These are phyloP conservation scores for Colletotrichum chlorophyti DNA, from an alignment of 2,329 filamentous ascomycete species.

Conservation along the genomic window DNA sequence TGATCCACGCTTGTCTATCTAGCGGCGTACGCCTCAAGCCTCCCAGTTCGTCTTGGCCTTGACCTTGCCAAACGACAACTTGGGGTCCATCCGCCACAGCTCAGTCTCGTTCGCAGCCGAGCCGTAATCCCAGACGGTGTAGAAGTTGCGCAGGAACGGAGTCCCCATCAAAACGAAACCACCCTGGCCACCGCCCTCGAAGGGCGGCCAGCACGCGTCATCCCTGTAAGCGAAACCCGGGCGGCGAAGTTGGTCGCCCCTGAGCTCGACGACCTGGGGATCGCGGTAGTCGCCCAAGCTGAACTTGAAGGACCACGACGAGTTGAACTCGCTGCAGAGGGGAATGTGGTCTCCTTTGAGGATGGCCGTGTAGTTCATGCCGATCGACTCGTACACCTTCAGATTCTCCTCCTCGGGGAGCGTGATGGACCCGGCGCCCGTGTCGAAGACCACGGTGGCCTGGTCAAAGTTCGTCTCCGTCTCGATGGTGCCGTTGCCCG, in stretches of 20 bases:
- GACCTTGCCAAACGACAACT: constrained; percentile 33
- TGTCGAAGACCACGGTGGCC: constrained; percentile 39
- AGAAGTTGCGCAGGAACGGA: constrained; percentile 38
- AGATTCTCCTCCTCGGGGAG: constrained; percentile 35
- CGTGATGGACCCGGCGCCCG: constrained; percentile 36
- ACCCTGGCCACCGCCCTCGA: constrained; percentile 31
- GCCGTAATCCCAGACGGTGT: constrained; percentile 42
- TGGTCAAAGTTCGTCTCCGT: constrained; percentile 4
- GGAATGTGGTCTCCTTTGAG: constrained; percentile 36
- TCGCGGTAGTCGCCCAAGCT: constrained; percentile 27
- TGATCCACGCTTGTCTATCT: not conserved
- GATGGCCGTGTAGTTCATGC: constrained; percentile 43
- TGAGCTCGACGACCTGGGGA: constrained; percentile 34
- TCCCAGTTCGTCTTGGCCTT: constrained; percentile 21
- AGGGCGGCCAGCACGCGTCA: constrained; percentile 44
- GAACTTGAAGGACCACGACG: constrained; percentile 42
- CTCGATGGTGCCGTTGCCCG: constrained; percentile 8
- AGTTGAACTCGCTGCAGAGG: constrained; percentile 43
- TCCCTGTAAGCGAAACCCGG: constrained; percentile 41
- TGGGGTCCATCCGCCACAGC: constrained; percentile 12
- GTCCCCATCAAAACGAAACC: constrained; percentile 39
- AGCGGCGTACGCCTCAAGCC: not conserved
- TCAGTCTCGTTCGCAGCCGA: constrained; percentile 11
- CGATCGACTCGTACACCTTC: constrained; percentile 40
- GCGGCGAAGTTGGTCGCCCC: constrained; percentile 38